Base-by-base conservation (phyloP, 768 basidiomycete species). In the Plicaturopsis crispa region DNA sequence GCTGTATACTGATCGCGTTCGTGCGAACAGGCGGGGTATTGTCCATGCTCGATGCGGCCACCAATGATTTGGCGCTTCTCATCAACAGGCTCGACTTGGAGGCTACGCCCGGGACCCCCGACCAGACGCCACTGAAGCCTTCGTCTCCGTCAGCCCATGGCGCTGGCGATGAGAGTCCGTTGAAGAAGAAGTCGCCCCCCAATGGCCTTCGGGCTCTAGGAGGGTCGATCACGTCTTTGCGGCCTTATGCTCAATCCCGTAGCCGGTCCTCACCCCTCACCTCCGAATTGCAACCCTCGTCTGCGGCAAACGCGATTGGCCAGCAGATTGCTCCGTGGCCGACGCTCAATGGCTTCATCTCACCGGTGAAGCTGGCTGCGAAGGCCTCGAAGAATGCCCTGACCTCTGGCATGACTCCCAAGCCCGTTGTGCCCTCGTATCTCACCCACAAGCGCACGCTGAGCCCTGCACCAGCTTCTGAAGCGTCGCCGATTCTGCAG, bases 31-130 rank as follows among this genome's bases (percentile, higher is more conserved):
- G n/a, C n/a, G 84, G 71, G 43, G 74, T 75, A 11, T 51, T 86
- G 1, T 83, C 78, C 0, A 70, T 85, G 21, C 61, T 88, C n/a
- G 81, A 81, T 45, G 83, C 84, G 0, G 86, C 83, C 0, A 89
- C 86, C 1, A 76, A 84, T 36, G 86, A 89, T 30, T 70, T 90
- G 3, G 86, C 82, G 0, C 74, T 75, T 39, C 62, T 90, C 3
- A 84, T 90, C 54, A 84, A 80, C 44, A 72, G 73, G n/a, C 67
- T 90, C n/a, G 83, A 88, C 46, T 65, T 90, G 3, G 77, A 86
- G 51, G 83, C 84, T 4, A 89, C 87, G 0, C 86, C 85, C 0
- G 65, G 66, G 2, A 74, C 70, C 2, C 65, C 70, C 1, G 70
- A 74, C 23, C 42, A 61, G 36, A 67, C 72, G 2, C 72, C 75